Percentiles rank a stretch among this genome's conserved stretches.
Conservation (phyloP, 192 early-diverging fungal genomes). For the Coemansia furcata region DNA sequence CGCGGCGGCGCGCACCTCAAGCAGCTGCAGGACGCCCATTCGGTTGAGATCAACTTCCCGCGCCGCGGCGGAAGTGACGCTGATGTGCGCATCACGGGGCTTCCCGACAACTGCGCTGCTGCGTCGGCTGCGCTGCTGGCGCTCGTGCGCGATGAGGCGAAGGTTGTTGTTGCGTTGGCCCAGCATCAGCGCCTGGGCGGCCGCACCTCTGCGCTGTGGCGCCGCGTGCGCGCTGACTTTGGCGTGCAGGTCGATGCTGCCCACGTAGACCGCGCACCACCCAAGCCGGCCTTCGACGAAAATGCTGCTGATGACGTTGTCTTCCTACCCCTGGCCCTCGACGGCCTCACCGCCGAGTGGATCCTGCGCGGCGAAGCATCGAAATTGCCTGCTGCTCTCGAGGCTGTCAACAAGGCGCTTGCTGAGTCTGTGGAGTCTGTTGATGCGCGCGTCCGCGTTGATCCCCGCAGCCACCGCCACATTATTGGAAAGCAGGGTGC, state of each 20-base stretch:
- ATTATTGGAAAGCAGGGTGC: slow-evolving; percentile 77
- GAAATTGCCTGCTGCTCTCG: slow-evolving; percentile 49
- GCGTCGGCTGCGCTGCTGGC: slow-evolving; percentile 48
- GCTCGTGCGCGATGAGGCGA: slow-evolving; percentile 56
- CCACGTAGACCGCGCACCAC: slow-evolving; percentile 37
- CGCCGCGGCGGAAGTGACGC: slow-evolving; percentile 14
- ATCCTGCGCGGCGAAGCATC: slow-evolving; percentile 55
- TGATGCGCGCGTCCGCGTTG: slow-evolving; percentile 50
- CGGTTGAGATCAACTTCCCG: slow-evolving; percentile 66
- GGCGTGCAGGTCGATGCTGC: slow-evolving; percentile 59
- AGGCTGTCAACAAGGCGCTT: slow-evolving; percentile 21
- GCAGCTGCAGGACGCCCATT: slow-evolving; percentile 64
- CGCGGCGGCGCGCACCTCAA: slow-evolving; percentile 69
- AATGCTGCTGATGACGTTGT: slow-evolving; percentile 15
- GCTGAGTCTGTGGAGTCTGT: neutral
- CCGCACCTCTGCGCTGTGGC: slow-evolving; percentile 53
- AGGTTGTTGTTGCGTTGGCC: slow-evolving; percentile 53
- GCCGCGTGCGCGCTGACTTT: slow-evolving; percentile 61
- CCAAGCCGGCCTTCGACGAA: slow-evolving; percentile 7
- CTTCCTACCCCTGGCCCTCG: slow-evolving; percentile 18
- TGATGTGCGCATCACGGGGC: slow-evolving; percentile 57
- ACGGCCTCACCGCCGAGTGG: slow-evolving; percentile 45
- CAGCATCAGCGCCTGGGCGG: slow-evolving; percentile 59
- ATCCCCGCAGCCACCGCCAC: slow-evolving; percentile 57
- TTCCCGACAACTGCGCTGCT: slow-evolving; percentile 57